Base-by-base conservation (phyloP, 305 asterid species). In the Fraxinus latifolia region DNA sequence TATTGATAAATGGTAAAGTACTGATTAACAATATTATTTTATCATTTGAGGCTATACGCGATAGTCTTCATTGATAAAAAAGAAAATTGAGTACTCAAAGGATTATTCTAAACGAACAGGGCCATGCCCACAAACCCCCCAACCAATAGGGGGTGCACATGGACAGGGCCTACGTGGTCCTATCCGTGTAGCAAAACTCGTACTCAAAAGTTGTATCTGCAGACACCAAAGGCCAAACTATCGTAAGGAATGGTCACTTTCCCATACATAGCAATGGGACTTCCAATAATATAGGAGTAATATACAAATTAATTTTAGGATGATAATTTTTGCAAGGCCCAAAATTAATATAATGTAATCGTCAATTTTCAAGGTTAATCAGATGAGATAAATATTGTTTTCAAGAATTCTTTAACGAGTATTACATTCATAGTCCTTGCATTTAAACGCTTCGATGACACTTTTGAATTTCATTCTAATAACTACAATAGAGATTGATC, bases 221-320 rank as follows among this genome's bases (percentile, higher is more conserved):
- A 47, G 19, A 11, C 39, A 68, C 15, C 65, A 65, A 9, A 19
- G 67, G 73, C 80, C 1, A 74, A 82, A 82, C 27, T 31, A 17
- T 21, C 23, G 14, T 8, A 37, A 37, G 44, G 47, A 39, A 39
- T 39, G 47, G 14, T 39, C 47, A 75, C 80, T 83, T 83, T 84
- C 84, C 53, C 85, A 80, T 74, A 68, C 21, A 67, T 58, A 21
- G 42, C 55, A 21, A 44, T 29, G 11, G 78, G 62, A 65, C 21
- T 42, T 36, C 84, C 84, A 77, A 70, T 77, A 23, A 82, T 42
- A 9, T 70, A 5, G 68, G 36, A 65, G 79, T 77, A 77, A 80
- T 15, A 1, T 73, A 6, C 31, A 34, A 73, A 1, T 34, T 33
- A 39, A 34, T 74, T 74, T 74, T 0, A n/a, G 14, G 78, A 21